A percentile compares a stretch with the other conserved stretches of the same genome.
These are phyloP conservation scores for Epichloe baconii DNA, from an alignment of 2,329 filamentous ascomycete genomes.

Conservation along the genomic window DNA sequence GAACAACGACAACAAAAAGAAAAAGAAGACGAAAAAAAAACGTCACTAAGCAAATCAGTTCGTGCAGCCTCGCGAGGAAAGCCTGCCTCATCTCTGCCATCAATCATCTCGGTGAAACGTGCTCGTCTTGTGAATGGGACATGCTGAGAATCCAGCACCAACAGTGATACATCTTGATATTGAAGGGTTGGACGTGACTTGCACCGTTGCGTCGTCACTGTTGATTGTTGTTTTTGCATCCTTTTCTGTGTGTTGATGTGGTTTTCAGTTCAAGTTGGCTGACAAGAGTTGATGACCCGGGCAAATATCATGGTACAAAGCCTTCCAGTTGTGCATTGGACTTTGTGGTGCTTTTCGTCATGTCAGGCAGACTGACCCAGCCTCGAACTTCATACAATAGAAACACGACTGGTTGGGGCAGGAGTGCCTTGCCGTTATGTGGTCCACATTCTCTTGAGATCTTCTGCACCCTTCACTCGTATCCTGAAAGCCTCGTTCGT, in stretches of 20 bases:
- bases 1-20: background rate
- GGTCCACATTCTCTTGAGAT: slow-evolving; percentile 3
- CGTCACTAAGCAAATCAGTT: background rate
- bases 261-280: background rate
- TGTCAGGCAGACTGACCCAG: background rate
- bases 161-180: background rate
- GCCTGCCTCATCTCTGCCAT: slow-evolving; percentile 2
- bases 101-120: background rate
- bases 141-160: background rate
- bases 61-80: slow-evolving; percentile 1
- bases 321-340: background rate
- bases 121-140: background rate
- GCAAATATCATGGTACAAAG: background rate
- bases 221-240: background rate
- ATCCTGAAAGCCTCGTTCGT: slow-evolving; percentile 11
- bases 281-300: background rate
- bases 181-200: background rate
- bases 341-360: background rate
- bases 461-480: slow-evolving; percentile 3
- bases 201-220: background rate
- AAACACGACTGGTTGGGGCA: background rate
- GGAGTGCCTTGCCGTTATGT: background rate
- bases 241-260: background rate
- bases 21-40: background rate
- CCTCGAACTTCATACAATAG: background rate